These are phyloP conservation scores for Jackrogersella minutella DNA, from an alignment of 495 filamentous ascomycete genomes.

Conservation along the genomic window DNA sequence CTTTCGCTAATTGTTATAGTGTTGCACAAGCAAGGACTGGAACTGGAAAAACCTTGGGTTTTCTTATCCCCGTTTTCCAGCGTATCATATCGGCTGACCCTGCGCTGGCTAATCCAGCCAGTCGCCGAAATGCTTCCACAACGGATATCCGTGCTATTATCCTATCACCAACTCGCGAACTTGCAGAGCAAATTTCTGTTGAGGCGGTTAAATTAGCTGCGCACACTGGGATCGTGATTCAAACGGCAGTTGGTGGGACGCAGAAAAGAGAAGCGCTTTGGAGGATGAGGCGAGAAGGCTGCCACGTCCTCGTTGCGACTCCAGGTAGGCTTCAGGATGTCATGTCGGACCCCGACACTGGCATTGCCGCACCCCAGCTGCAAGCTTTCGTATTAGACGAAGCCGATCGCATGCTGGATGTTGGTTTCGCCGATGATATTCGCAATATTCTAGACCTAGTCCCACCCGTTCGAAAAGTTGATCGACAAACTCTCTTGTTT, in stretches of 20 bases:
- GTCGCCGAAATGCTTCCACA: conserved; percentile 46
- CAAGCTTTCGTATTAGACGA: conserved; percentile 90
- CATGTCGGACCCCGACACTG: conserved; percentile 69
- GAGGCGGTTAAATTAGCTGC: conserved; percentile 77
- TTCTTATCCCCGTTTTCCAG: conserved; percentile 79
- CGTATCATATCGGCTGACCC: conserved; percentile 71
- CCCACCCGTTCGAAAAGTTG: conserved; percentile 63
- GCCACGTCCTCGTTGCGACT: conserved; percentile 89
- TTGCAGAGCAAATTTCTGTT: conserved; percentile 90
- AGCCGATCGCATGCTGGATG: conserved; percentile 89
- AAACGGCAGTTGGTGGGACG: conserved; percentile 90
- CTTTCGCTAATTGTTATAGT: conserved; percentile 56
- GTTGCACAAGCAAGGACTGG: conserved; percentile 89
- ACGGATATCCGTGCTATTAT: conserved; percentile 87
- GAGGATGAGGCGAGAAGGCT: conserved; percentile 74
- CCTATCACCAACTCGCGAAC: conserved; percentile 92
- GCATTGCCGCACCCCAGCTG: conserved; percentile 76
- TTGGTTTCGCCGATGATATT: conserved; percentile 86
- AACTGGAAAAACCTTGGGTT: conserved; percentile 87
- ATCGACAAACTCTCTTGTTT: conserved; percentile 90
- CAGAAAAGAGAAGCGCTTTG: conserved; percentile 69
- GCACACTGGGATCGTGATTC: conserved; percentile 75
- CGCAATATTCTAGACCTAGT: conserved; percentile 70
- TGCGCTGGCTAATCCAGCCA: conserved; percentile 45
- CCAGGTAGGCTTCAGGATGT: conserved; percentile 90